Evolutionary conservation across 2,329 filamentous ascomycete genomes (phyloP).

Genomic region (Didymella arachidicola): DNA sequence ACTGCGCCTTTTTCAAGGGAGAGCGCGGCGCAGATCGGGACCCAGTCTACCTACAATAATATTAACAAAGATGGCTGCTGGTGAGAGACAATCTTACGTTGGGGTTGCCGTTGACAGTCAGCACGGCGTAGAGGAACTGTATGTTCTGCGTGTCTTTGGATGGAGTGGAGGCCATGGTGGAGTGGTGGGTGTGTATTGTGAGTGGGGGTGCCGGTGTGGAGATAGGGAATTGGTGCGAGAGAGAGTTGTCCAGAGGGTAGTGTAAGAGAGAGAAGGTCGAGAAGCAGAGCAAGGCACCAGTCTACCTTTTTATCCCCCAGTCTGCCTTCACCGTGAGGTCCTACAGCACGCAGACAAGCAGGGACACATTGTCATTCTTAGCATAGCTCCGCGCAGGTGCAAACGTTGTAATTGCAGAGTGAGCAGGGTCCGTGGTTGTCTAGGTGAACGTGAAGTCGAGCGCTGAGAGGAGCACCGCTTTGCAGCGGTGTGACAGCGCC

Average conservation of each 20-base stretch:
- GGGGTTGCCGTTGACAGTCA: constrained; percentile 37
- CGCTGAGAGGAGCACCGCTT: neutral
- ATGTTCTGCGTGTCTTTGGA: constrained; percentile 32
- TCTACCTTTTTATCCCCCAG: constrained; percentile 7
- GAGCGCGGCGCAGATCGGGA: constrained; percentile 34
- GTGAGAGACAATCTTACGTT: constrained; percentile 21
- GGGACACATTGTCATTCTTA: constrained; percentile 21
- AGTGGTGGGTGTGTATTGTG: neutral
- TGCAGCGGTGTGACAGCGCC: neutral
- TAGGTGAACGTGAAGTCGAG: neutral
- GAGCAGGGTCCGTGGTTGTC: neutral
- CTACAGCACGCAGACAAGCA: constrained; percentile 14
- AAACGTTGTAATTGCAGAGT: neutral
- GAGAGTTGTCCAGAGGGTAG: neutral
- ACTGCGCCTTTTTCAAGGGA: constrained; percentile 37
- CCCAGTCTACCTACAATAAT: constrained; percentile 41
- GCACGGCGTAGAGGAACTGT: constrained; percentile 41
- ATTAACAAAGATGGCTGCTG: neutral
- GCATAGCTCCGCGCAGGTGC: neutral
- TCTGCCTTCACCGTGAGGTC: constrained; percentile 22
- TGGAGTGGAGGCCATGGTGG: neutral
- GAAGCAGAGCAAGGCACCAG: neutral
- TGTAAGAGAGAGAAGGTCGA: neutral
- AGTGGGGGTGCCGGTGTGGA: neutral
- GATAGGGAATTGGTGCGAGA: neutral